Evolutionary conservation across 176 grass and related monocot genomes (phyloP).

Genomic region (Rhipidocladum racemiflorum): DNA sequence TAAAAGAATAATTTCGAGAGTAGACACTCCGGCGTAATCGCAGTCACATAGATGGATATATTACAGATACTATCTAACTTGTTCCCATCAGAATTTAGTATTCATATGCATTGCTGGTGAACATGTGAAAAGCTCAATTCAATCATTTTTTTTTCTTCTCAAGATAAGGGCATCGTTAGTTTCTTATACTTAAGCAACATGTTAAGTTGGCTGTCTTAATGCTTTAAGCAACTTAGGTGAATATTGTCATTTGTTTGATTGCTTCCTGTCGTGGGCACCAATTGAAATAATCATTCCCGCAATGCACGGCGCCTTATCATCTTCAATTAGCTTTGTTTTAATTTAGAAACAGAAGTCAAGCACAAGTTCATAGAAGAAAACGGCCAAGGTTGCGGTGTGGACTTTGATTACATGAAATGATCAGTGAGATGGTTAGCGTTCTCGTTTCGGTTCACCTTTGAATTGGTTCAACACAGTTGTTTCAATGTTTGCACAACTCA

Average conservation of each 20-base stretch:
- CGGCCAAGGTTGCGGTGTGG: neutral
- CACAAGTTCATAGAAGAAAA: neutral
- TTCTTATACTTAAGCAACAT: neutral
- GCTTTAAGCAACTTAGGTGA: constrained; percentile 15
- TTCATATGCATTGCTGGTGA: neutral
- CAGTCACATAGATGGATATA: neutral
- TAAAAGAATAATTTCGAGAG: neutral
- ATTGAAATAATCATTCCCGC: neutral
- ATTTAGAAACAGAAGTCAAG: neutral
- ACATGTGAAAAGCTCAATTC: neutral
- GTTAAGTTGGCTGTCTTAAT: neutral
- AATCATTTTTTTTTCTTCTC: neutral
- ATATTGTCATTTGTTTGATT: neutral
- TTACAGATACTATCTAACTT: neutral
- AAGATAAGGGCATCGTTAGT: constrained; percentile 16
- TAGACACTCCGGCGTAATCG: neutral
- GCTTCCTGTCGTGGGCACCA: neutral
- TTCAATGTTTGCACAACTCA: neutral
- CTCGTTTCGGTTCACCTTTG: neutral
- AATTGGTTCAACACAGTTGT: neutral
- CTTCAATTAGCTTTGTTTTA: neutral
- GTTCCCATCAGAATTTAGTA: neutral
- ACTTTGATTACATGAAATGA: neutral
- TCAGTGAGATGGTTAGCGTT: neutral
- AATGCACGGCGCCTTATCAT: neutral